Conservation (phyloP, 495 filamentous ascomycete species). For the Aspergillus indologenus region DNA sequence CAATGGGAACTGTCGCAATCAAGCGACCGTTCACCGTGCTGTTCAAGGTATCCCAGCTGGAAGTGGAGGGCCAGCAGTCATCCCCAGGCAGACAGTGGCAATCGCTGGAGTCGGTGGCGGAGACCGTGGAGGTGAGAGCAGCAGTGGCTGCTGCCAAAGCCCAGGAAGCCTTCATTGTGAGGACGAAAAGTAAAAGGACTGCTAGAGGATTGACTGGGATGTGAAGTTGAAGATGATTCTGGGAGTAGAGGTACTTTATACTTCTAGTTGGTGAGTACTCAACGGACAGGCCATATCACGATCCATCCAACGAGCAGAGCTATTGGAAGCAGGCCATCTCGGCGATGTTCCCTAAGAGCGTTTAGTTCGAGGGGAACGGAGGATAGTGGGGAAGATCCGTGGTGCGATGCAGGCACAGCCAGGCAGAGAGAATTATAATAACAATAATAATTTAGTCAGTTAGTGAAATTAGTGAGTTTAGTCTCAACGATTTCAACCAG, state of each 20-base stretch:
- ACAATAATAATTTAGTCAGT: neutral
- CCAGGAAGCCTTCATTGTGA: slow-evolving; percentile 30
- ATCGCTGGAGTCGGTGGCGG: slow-evolving; percentile 16
- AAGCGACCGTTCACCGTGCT: slow-evolving; percentile 41
- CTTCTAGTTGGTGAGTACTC: neutral
- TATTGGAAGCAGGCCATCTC: neutral
- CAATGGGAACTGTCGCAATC: slow-evolving; percentile 45
- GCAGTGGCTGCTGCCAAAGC: slow-evolving; percentile 17
- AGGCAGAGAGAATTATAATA: neutral
- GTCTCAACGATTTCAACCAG: neutral
- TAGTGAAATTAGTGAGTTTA: neutral
- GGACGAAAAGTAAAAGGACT: neutral
- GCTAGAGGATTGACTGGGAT: neutral
- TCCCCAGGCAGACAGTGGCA: slow-evolving; percentile 41
- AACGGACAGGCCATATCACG: neutral
- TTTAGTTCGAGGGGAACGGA: slow-evolving; percentile 1
- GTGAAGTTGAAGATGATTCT: neutral
- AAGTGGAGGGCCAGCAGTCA: slow-evolving; percentile 43
- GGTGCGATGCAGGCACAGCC: neutral
- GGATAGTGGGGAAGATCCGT: neutral
- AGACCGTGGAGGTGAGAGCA: slow-evolving; percentile 21
- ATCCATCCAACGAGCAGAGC: neutral
- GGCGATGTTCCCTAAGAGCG: slow-evolving; percentile 20
- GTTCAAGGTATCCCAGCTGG: slow-evolving; percentile 45
- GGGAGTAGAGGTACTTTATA: neutral